Evolutionary conservation across 305 asterid genomes (phyloP).

Genomic region (Fraxinus sp.): DNA sequence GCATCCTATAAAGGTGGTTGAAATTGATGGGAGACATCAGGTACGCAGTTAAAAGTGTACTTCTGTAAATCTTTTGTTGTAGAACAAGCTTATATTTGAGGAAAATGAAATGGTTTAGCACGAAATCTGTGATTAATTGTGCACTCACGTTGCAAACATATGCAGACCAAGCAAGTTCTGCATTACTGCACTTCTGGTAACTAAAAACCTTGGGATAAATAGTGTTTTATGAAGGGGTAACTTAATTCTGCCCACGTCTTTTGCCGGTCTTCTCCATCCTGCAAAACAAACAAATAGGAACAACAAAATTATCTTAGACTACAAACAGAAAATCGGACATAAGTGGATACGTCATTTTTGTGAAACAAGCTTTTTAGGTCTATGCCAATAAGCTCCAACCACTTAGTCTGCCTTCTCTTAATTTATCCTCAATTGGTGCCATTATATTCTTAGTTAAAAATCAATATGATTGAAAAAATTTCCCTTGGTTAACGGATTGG

Average conservation of each 20-base stretch:
- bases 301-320: too few relatives aligned
- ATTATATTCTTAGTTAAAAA: background rate
- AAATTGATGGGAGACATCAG: slow-evolving; percentile 54
- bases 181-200: background rate
- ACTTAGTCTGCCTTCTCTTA: background rate
- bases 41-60: slow-evolving; percentile 37
- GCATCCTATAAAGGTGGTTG: slow-evolving; percentile 79
- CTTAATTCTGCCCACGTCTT: too few relatives aligned
- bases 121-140: background rate
- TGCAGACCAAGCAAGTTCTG: background rate
- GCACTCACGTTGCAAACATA: background rate
- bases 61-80: background rate
- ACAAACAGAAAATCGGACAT: too few relatives aligned
- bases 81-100: background rate
- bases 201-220: too few relatives aligned
- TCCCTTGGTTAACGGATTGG: background rate
- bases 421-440: background rate
- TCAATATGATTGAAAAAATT: background rate
- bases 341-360: background rate
- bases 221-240: too few relatives aligned
- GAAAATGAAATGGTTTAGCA: background rate
- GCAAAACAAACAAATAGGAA: too few relatives aligned
- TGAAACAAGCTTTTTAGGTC: background rate
- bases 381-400: background rate
- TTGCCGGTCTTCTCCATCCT: too few relatives aligned